Conservation (phyloP, 2,329 filamentous ascomycete species). For the Aspergillus quadrilineatus region DNA sequence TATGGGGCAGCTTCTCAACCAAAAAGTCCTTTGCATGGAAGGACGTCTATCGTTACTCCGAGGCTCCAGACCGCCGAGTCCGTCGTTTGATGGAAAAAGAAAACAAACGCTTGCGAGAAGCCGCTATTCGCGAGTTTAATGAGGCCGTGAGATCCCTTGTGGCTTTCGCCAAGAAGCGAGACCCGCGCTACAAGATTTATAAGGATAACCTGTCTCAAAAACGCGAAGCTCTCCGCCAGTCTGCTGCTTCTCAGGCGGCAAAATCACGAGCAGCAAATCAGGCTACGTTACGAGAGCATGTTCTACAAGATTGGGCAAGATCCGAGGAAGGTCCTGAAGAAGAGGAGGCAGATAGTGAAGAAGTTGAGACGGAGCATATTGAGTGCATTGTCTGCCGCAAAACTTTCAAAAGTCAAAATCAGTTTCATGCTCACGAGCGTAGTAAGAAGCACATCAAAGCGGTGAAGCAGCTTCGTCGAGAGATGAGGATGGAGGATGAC, state of each 20-base stretch:
- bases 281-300: slow-evolving; percentile 64
- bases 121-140: slow-evolving; percentile 84
- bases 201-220: slow-evolving; percentile 76
- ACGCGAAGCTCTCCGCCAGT: slow-evolving; percentile 72
- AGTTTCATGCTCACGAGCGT: slow-evolving; percentile 86
- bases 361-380: slow-evolving; percentile 54
- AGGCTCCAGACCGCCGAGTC: slow-evolving; percentile 81
- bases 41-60: slow-evolving; percentile 76
- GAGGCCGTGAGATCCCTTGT: slow-evolving; percentile 85
- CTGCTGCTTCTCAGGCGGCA: slow-evolving; percentile 79
- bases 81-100: slow-evolving; percentile 92
- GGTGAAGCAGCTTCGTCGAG: slow-evolving; percentile 71
- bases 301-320: slow-evolving; percentile 74
- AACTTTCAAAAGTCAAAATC: slow-evolving; percentile 83
- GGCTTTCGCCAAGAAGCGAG: slow-evolving; percentile 83
- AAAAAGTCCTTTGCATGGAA: slow-evolving; percentile 86
- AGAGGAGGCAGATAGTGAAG: slow-evolving; percentile 46
- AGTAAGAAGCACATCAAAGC: slow-evolving; percentile 96
- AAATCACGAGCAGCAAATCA: slow-evolving; percentile 78
- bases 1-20: slow-evolving; percentile 80
- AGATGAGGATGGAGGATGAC: slow-evolving; percentile 79
- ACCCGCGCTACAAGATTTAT: slow-evolving; percentile 78
- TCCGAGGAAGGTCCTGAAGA: slow-evolving; percentile 56
- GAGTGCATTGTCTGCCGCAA: slow-evolving; percentile 66
- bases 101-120: slow-evolving; percentile 80